Evolutionary conservation across 2,329 filamentous ascomycete species (phyloP), one percentile per base, ranked within the genome.

Genomic region (Penicillium sclerotiorum): DNA sequence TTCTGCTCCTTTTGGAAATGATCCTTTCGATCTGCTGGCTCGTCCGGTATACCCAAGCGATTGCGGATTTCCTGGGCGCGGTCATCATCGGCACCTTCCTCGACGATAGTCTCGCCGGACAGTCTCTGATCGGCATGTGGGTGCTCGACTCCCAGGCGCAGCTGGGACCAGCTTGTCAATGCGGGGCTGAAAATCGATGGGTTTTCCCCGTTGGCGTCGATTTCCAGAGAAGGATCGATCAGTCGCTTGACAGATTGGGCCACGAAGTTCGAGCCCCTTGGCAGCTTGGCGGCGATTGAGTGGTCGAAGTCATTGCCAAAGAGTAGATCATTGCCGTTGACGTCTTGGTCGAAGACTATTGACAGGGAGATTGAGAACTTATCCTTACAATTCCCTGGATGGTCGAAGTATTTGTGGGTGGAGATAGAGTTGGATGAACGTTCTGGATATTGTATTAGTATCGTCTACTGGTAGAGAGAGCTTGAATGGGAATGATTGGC

Each of bases 241-340:
- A 86, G 89, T 88, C 89, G 95, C 61, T 89, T 89, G 22, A 95
- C 89, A 36, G 96, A 86, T 45, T 84, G 86, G 71, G 96, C 84
- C 0, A 91, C 92, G 8, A 89, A 87, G 65, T 84, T 84, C 71
- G 96, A 95, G 0, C 93, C 91, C 0, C 90, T 89, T 0, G 94
- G 93, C 2, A 99, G 77, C 13, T 86, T 83, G 66, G 96, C 88
- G 23, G 90, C 83, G 60, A 99, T 94, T 0, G 94, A 90, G 43
- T 88, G 83, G 65, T 96, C 92, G 67, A 97, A 96, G 76, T 96
- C 91, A 69, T 97, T 97, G 35, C 93, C 94, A 62, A 96, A 96
- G 46, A 96, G 85, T 2, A 99, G 78, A 55, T 95, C 85, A 21
- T 82, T 72, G 37, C 84, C 90, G 3, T 79, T 77, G 49, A 95